A percentile compares a stretch with the other conserved stretches of the same genome.
Conservation (phyloP, 495 filamentous ascomycete genomes). For the Jackrogersella minutella region DNA sequence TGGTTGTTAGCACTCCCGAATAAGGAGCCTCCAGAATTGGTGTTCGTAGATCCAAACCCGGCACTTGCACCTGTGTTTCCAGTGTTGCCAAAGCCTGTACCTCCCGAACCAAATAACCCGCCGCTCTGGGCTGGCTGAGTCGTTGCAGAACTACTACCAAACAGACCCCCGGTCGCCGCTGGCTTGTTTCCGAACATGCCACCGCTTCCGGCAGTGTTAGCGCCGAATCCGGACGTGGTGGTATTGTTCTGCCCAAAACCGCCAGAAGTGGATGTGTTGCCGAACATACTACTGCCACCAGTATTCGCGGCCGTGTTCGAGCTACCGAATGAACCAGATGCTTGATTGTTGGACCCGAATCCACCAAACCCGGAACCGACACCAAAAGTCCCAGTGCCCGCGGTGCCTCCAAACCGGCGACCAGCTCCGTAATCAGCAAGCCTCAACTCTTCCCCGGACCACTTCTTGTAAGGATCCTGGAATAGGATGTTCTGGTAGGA, state of each 20-base stretch:
- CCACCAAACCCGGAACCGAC: constrained; percentile 65
- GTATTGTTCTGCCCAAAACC: constrained; percentile 61
- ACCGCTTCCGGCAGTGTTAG: constrained; percentile 46
- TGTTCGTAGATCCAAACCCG: constrained; percentile 45
- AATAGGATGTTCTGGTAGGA: constrained; percentile 90
- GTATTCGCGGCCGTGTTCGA: constrained; percentile 51
- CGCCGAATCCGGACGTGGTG: constrained; percentile 53
- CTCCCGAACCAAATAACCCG: constrained; percentile 63
- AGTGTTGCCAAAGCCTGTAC: constrained; percentile 36
- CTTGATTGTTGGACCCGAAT: constrained; percentile 53
- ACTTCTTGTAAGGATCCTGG: constrained; percentile 85
- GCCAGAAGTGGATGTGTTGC: constrained; percentile 59
- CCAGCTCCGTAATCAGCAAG: constrained; percentile 90
- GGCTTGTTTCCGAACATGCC: constrained; percentile 56
- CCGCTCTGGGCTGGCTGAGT: constrained; percentile 44
- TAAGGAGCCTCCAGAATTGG: constrained; percentile 39
- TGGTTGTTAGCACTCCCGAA: constrained; percentile 41
- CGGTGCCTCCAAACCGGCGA: constrained; percentile 78
- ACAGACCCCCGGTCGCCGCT: constrained; percentile 47
- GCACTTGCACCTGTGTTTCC: constrained; percentile 39
- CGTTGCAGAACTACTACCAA: constrained; percentile 55
- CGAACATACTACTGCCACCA: constrained; percentile 57
- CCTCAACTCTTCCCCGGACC: constrained; percentile 88
- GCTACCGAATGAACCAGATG: constrained; percentile 52
- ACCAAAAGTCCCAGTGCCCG: constrained; percentile 86